Evolutionary conservation across 371 early-diverging fungal species (phyloP).

Genomic region (Amoeboaphelidium protococcarum): DNA sequence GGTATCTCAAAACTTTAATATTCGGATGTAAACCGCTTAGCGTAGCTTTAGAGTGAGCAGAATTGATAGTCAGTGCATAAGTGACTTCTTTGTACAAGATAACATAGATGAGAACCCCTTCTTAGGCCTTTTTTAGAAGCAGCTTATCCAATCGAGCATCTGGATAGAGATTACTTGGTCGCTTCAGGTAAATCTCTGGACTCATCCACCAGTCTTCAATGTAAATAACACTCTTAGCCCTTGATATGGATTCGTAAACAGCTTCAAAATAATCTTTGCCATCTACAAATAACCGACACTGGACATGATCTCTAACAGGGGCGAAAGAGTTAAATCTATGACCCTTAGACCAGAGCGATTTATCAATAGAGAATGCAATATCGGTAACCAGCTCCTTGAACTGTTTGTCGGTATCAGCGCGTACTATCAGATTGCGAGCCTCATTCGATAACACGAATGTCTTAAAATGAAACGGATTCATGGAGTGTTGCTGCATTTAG

Average conservation of each 20-base stretch:
- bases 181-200: constrained; percentile 31
- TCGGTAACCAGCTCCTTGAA: constrained; percentile 34
- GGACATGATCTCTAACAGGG: constrained; percentile 34
- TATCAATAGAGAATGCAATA: constrained; percentile 22
- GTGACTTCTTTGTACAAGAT: constrained; percentile 71
- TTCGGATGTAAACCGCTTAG: constrained; percentile 47
- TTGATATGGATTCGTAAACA: constrained; percentile 42
- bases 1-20: constrained; percentile 27
- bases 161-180: constrained; percentile 40
- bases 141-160: constrained; percentile 55
- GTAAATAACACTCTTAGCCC: constrained; percentile 43
- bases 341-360: constrained; percentile 26
- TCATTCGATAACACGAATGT: constrained; percentile 23
- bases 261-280: constrained; percentile 58
- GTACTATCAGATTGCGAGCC: constrained; percentile 31
- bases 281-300: constrained; percentile 45
- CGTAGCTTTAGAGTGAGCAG: constrained; percentile 49
- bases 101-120: constrained; percentile 69
- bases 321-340: constrained; percentile 58
- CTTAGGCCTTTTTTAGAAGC: constrained; percentile 47
- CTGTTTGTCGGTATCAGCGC: constrained; percentile 27
- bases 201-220: constrained; percentile 66
- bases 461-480: constrained; percentile 16
- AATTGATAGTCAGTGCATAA: constrained; percentile 44
- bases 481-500: constrained; percentile 22